Evolutionary conservation across 2,329 filamentous ascomycete genomes (phyloP), one percentile per base, ranked within the genome.

Genomic region (Trichoderma atroviride): DNA sequence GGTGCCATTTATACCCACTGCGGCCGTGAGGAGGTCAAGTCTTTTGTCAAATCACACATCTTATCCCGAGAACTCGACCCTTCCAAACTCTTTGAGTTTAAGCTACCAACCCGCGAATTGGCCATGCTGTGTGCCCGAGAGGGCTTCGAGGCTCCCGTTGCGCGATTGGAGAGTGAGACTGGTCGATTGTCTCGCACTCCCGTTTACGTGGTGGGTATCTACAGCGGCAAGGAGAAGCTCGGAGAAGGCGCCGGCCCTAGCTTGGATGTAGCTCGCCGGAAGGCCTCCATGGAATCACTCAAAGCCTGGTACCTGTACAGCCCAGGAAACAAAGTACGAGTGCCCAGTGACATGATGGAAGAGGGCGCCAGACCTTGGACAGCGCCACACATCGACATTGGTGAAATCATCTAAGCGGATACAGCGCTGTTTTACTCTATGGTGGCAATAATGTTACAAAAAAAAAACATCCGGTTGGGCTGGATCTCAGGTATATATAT

Each of bases 241-340:
- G 96, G 95, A 68, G 95, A 99, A 83, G 96, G 90, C n/a, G 86
- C 90, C 24, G 96, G 92, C 29, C 83, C 91, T 60, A 94, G 88
- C 79, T 83, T 98, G 69, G 86, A 93, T 73, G 88, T 93, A 75
- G 95, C 92, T 37, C 88, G 93, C 72, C 86, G 88, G 72, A 88
- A 92, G 79, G 96, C 96, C 24, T 89, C 92, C 47, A 94, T 96
- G 76, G 90, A 91, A 72, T 90, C 94, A 22, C 84, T 99, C 77
- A 97, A 97, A 85, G 86, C 91, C 6, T 99, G 96, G 96, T 99
- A 99, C 81, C 84, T 99, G 65, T 99, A 99, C 83, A 94, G 90
- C 79, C 95, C 96, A 33, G 84, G 86, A 68, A 82, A 84, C 74
- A 82, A 88, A 72, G 86, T 89, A 61, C 85, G 86, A 69, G 84